phyloP scores from a whole-genome alignment of 176 grass and related monocot species.

The Canna indica region DNA sequence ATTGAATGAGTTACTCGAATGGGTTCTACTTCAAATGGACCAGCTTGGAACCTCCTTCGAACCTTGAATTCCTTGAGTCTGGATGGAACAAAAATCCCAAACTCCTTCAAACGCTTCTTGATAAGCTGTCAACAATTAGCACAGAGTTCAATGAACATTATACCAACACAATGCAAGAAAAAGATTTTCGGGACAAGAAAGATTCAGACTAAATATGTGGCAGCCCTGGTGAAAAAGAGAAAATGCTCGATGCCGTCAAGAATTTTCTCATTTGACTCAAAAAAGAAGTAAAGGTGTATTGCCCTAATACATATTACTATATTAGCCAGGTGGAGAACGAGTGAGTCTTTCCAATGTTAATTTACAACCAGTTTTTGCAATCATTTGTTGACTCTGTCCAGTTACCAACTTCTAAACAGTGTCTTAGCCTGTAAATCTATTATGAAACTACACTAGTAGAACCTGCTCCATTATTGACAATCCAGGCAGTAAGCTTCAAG shows the following conservation, averaged over 20 bases:
- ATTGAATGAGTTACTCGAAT: constrained; percentile 98
- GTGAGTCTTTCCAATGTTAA: too few relatives aligned
- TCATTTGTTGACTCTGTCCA: neutral
- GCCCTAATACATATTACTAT: neutral
- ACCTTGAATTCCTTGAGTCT: constrained; percentile 81
- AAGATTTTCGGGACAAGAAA: neutral
- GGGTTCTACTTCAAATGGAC: constrained; percentile 96
- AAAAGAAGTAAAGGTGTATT: neutral
- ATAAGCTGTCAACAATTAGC: constrained; percentile 47
- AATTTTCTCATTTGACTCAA: neutral
- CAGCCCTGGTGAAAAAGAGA: too few relatives aligned
- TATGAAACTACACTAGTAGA: neutral
- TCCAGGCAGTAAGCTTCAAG: neutral
- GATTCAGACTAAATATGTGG: neutral
- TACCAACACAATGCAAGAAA: neutral
- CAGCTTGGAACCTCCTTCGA: constrained; percentile 81
- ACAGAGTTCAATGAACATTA: neutral
- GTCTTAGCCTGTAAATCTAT: neutral
- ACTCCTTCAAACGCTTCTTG: constrained; percentile 95
- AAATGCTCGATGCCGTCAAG: neutral
- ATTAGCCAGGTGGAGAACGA: neutral
- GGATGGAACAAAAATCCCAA: constrained; percentile 74
- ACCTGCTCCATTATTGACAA: neutral
- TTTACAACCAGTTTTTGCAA: too few relatives aligned
- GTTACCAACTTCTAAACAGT: neutral